Evolutionary conservation across 331 rosid species (phyloP), one percentile per base, ranked within the genome.

Genomic region (Malus hybrid): DNA sequence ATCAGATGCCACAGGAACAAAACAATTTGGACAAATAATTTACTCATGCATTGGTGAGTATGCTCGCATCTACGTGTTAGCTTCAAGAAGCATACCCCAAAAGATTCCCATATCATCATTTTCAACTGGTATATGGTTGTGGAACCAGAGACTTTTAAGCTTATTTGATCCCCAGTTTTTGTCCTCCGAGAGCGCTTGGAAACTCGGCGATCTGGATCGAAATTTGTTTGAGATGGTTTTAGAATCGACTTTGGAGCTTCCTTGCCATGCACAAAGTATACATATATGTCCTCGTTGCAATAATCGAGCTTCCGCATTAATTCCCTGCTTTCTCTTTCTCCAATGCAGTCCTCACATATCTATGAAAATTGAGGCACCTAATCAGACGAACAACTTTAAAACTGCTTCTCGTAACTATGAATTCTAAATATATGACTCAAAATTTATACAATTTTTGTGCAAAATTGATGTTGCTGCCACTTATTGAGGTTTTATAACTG

Each of bases 101-200:
- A 94, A 66, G 96, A 88, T 83, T 94, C 97, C 98, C 98, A 94
- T 86, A 94, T 94, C 97, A 94, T 94, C 98, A 94, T 91, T 75
- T 94, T 94, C 78, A 94, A 83, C 82, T 94, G 97, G 89, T 91
- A 91, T 50, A 94, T 32, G 3, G 98, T 71, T 48, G 98, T 94
- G 39, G 97, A 86, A 82, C 96, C 95, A 75, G 98, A 94, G 74
- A 91, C 98, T 82, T 87, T 90, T 3, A 94, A 85, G 85, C 76
- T 90, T 59, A 88, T 78, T 72, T 90, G 87, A 86, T 86, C 86
- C 60, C 96, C 97, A 65, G 81, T 85, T 74, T 84, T 91, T 62
- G 95, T 88, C 88, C 85, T 94, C 66, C 95, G 87, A 34, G 97
- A 88, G 55, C 96, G 97, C 78, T 94, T 94, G 39, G 98, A 94